phyloP scores from a whole-genome alignment of 176 grass and related monocot species.

The Triticum urartu region DNA sequence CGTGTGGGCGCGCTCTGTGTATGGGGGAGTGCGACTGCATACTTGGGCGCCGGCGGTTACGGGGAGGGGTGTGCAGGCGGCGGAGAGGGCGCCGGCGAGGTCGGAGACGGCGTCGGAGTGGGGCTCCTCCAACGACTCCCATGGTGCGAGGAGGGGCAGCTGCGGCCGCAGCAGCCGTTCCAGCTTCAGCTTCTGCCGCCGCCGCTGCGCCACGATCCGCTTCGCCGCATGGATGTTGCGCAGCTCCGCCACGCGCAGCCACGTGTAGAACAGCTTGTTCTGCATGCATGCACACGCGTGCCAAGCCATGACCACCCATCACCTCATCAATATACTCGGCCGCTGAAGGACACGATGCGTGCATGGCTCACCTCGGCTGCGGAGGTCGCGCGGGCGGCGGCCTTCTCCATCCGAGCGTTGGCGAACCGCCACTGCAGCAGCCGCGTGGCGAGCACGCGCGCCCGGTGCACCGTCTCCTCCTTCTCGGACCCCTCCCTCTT shows the following conservation, averaged over 20 bases:
- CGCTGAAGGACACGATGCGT: background rate
- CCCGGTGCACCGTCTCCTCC: conserved; percentile 64
- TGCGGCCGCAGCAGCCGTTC: conserved; percentile 48
- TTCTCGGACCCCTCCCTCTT: conserved; percentile 47
- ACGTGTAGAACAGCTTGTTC: conserved; percentile 89
- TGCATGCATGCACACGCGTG: conserved; percentile 3
- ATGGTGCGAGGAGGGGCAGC: conserved; percentile 57
- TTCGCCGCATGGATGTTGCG: conserved; percentile 80
- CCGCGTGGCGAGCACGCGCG: conserved; percentile 49
- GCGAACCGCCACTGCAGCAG: conserved; percentile 83
- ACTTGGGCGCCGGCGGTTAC: conserved; percentile 66
- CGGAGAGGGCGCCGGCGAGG: conserved; percentile 49
- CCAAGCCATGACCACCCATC: no score
- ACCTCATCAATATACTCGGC: background rate
- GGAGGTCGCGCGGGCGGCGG: conserved; percentile 41
- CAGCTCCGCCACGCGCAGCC: conserved; percentile 72
- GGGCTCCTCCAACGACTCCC: conserved; percentile 51
- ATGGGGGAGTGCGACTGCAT: background rate
- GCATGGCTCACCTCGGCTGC: conserved; percentile 56
- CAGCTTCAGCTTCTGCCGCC: conserved; percentile 81
- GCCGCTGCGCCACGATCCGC: conserved; percentile 69
- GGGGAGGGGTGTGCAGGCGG: conserved; percentile 57
- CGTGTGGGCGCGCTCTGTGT: no score
- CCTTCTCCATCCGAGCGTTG: conserved; percentile 61
- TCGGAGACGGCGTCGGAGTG: conserved; percentile 55